Evolutionary conservation across 1,284 basidiomycete species (phyloP), one percentile per base, ranked within the genome.

Genomic region (Vanrija sp.): DNA sequence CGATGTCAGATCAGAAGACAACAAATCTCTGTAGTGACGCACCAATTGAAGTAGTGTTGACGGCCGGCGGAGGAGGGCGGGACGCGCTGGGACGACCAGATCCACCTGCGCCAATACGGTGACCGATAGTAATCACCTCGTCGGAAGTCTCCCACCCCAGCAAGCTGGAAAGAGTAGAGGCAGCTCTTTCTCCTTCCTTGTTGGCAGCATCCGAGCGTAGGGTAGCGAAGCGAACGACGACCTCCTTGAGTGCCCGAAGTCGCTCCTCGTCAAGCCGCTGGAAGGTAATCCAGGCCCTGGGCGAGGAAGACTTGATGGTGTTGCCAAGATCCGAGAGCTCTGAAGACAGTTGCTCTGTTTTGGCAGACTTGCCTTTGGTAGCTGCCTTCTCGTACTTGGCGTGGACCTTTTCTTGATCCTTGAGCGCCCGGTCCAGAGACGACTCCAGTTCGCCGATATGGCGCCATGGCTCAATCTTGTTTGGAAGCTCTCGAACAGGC

Each of bases 221-320:
- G 0, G 76, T 78, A 6, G 72, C 71, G 69, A 71, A 78, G 39
- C 74, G 66, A 10, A 77, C 72, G 10, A 69, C 54, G 21, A 75
- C 56, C 62, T 78, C 75, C 55, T 78, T 78, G 26, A 77, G 55
- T 12, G 58, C 57, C 5, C 63, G 61, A 21, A 78, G 58, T 14
- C 77, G 63, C 29, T 68, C 67, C 51, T 73, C 70, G 34, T 77
- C 76, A 18, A 75, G 57, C 8, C 63, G 47, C 51, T 78, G 77
- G 58, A 73, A 76, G 0, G 74, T 68, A 1, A 66, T 65, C 52
- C 72, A 75, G 15, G 73, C 68, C 61, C 68, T 67, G 1, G 76
- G 75, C 14, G 72, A 66, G 10, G 71, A 61, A 1, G 65, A 64
- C 2, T 65, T 73, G 34, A 72, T 47, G 49, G 72, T 66, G 43